These are phyloP conservation scores for Coemansia sp. DNA, from an alignment of 192 early-diverging fungal species.

Conservation along the genomic window DNA sequence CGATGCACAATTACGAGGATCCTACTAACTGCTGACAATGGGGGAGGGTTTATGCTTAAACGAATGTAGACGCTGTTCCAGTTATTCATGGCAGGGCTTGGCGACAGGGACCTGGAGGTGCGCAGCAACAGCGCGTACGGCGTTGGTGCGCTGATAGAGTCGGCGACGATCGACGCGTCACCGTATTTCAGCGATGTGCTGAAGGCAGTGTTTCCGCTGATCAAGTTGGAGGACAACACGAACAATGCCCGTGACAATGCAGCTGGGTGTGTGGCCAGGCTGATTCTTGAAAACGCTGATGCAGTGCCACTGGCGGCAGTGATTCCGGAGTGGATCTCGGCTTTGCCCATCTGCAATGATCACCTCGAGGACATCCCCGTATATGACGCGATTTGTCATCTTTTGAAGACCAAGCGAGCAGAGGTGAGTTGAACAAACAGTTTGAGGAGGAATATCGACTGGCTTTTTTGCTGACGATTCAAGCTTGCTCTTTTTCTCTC, in stretches of 20 bases:
- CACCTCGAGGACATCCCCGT: slow-evolving; percentile 79
- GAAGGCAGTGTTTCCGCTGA: slow-evolving; percentile 66
- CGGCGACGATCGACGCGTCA: slow-evolving; percentile 68
- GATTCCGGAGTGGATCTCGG: slow-evolving; percentile 66
- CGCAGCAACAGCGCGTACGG: slow-evolving; percentile 86
- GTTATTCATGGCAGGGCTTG: slow-evolving; percentile 70
- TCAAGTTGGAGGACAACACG: slow-evolving; percentile 52
- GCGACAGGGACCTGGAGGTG: slow-evolving; percentile 80
- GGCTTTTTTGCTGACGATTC: background rate
- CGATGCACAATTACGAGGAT: too few relatives aligned
- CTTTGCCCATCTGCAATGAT: slow-evolving; percentile 75
- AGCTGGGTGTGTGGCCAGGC: slow-evolving; percentile 75
- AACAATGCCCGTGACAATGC: slow-evolving; percentile 71
- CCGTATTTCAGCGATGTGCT: slow-evolving; percentile 68
- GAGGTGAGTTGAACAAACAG: slow-evolving; percentile 35
- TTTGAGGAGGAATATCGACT: background rate
- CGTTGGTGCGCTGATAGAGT: slow-evolving; percentile 70
- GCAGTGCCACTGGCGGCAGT: slow-evolving; percentile 74
- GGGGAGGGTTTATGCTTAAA: background rate
- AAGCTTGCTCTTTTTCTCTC: background rate
- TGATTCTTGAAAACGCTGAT: slow-evolving; percentile 68
- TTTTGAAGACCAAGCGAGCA: slow-evolving; percentile 57
- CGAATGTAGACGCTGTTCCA: slow-evolving; percentile 61
- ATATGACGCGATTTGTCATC: slow-evolving; percentile 67
- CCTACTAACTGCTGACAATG: background rate